phyloP scores from a whole-genome alignment of 164 flowering plant species.

The Brasenia schreberi region DNA sequence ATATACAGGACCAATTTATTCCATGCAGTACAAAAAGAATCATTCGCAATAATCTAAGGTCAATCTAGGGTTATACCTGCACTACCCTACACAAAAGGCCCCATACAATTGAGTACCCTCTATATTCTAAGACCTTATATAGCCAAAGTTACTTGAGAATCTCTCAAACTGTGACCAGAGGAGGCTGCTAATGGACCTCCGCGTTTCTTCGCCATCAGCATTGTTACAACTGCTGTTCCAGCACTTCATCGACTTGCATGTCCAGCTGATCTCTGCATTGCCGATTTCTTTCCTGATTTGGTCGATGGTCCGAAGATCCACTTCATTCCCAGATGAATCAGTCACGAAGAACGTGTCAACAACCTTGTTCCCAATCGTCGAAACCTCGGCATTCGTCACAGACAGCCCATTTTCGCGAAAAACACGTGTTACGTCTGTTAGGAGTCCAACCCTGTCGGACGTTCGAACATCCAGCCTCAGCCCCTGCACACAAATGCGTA shows the following conservation, averaged over 20 bases:
- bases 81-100: too few relatives aligned
- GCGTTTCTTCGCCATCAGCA: constrained; percentile 10
- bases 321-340: constrained; percentile 46
- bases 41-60: too few relatives aligned
- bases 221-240: constrained; percentile 1
- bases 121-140: too few relatives aligned
- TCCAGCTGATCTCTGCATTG: constrained; percentile 12
- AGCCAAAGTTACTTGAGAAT: constrained; percentile 49
- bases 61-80: too few relatives aligned
- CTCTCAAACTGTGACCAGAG: constrained; percentile 74
- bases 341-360: constrained; percentile 49
- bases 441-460: constrained; percentile 43
- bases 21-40: too few relatives aligned
- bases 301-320: constrained; percentile 29
- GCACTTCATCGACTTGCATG: constrained; percentile 13
- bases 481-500: constrained; percentile 35
- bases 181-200: constrained; percentile 44
- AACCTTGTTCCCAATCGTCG: constrained; percentile 41
- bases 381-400: constrained; percentile 49
- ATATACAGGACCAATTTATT: too few relatives aligned
- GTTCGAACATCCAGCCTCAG: constrained; percentile 59
- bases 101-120: too few relatives aligned
- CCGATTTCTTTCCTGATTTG: constrained; percentile 45
- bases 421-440: constrained; percentile 66
- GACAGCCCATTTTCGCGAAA: constrained; percentile 75